Conservation (phyloP, 2,329 filamentous ascomycete species). For the Curvularia sp. region DNA sequence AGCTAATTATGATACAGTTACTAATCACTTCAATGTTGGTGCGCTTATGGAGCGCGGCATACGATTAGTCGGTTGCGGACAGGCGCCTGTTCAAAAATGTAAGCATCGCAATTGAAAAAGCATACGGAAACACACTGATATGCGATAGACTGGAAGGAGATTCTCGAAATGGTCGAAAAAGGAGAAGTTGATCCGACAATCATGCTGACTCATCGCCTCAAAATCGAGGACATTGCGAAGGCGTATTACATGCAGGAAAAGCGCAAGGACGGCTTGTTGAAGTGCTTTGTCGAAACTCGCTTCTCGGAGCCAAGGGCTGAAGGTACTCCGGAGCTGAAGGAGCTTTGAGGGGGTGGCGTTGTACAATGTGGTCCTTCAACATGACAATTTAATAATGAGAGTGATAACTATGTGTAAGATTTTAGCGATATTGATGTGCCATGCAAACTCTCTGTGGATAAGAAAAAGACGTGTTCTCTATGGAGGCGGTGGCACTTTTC, state of each 20-base stretch:
- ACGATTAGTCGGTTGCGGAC: conserved; percentile 72
- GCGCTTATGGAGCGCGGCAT: conserved; percentile 85
- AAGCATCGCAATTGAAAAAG: background rate
- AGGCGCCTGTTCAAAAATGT: conserved; percentile 76
- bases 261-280: conserved; percentile 75
- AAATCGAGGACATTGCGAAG: conserved; percentile 57
- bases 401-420: background rate
- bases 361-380: background rate
- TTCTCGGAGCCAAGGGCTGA: conserved; percentile 53
- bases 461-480: background rate
- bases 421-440: background rate
- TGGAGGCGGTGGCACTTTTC: background rate
- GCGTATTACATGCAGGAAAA: conserved; percentile 70
- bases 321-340: conserved; percentile 59
- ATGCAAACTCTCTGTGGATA: background rate
- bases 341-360: background rate
- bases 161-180: conserved; percentile 71
- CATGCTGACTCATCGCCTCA: conserved; percentile 80
- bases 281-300: conserved; percentile 70
- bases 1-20: conserved; percentile 44
- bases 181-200: conserved; percentile 75
- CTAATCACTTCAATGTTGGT: conserved; percentile 85
- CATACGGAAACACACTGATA: background rate
- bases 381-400: too few relatives aligned
- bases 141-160: conserved; percentile 70